Conservation (phyloP, 179 eudicot genomes). For the Amaranthus tricolor region DNA sequence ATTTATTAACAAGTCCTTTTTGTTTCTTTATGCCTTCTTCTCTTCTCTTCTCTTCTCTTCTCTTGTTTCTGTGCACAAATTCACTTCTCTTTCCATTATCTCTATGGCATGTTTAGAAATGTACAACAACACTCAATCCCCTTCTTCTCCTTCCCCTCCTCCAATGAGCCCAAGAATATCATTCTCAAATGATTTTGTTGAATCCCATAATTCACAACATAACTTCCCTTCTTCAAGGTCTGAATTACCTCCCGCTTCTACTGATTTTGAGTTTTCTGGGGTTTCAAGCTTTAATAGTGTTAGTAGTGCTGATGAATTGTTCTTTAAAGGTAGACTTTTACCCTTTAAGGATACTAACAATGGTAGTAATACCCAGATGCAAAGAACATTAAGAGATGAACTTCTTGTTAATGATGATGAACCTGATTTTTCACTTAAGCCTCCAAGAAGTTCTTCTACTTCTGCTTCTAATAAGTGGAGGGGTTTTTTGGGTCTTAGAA, state of each 20-base stretch:
- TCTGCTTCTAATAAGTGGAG: constrained; percentile 57
- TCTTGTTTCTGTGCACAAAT: constrained; percentile 4
- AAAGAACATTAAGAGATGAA: constrained; percentile 59
- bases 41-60: neutral
- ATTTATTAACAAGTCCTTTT: constrained; percentile 22
- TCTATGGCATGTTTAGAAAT: constrained; percentile 60
- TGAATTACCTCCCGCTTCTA: constrained; percentile 29
- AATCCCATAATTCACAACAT: constrained; percentile 25
- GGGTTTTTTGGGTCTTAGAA: constrained; percentile 70
- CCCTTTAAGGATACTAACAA: constrained; percentile 47
- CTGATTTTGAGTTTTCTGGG: constrained; percentile 75
- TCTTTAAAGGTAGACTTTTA: constrained; percentile 68
- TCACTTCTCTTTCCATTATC: constrained; percentile 3
- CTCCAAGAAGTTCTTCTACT: constrained; percentile 45
- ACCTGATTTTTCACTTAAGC: constrained; percentile 41
- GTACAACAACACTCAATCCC: constrained; percentile 42
- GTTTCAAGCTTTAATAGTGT: constrained; percentile 50
- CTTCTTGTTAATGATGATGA: constrained; percentile 50
- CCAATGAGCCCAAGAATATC: constrained; percentile 22
- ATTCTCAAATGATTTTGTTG: constrained; percentile 25
- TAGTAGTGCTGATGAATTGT: constrained; percentile 74
- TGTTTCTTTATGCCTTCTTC: constrained; percentile 25
- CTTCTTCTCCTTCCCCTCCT: constrained; percentile 23
- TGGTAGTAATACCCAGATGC: constrained; percentile 16
- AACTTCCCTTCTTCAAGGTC: constrained; percentile 7